phyloP scores from a whole-genome alignment of 176 grass and related monocot species.

The Alopecurus myosuroides region DNA sequence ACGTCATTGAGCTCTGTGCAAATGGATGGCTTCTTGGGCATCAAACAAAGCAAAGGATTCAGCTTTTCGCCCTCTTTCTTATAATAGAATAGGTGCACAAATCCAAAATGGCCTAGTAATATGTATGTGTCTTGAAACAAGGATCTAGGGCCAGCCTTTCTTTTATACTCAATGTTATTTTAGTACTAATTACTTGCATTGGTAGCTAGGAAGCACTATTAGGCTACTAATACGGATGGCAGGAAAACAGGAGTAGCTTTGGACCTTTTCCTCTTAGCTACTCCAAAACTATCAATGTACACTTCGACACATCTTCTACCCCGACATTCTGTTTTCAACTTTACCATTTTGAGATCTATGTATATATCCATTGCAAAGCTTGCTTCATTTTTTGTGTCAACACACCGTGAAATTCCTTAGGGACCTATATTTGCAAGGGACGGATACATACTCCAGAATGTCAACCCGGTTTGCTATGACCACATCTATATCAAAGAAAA shows the following conservation, averaged over 20 bases:
- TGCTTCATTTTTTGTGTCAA: not conserved
- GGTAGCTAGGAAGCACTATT: constrained; percentile 13
- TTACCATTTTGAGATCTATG: not conserved
- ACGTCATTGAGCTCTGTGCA: constrained; percentile 47
- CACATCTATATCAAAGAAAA: not conserved
- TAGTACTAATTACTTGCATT: constrained; percentile 7
- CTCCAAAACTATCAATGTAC: constrained; percentile 38
- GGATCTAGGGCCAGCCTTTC: constrained; percentile 32
- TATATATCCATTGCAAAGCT: constrained; percentile 11
- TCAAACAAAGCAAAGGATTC: constrained; percentile 36
- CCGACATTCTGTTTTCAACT: constrained; percentile 33
- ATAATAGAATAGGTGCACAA: constrained; percentile 32
- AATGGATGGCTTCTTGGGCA: constrained; percentile 41
- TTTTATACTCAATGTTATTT: constrained; percentile 14
- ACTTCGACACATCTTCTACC: not conserved
- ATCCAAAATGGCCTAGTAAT: constrained; percentile 48
- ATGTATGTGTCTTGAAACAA: constrained; percentile 54
- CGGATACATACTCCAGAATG: no score
- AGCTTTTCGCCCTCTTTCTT: constrained; percentile 32
- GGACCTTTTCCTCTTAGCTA: constrained; percentile 42
- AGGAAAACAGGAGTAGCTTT: constrained; percentile 29
- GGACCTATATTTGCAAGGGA: no score
- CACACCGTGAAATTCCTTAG: not conserved
- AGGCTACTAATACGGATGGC: constrained; percentile 15
- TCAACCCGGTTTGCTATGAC: not conserved